Percentiles rank a stretch among this genome's conserved stretches.
These are phyloP conservation scores for Trichoderma atroviride DNA, from an alignment of 2,329 filamentous ascomycete species.

Conservation along the genomic window DNA sequence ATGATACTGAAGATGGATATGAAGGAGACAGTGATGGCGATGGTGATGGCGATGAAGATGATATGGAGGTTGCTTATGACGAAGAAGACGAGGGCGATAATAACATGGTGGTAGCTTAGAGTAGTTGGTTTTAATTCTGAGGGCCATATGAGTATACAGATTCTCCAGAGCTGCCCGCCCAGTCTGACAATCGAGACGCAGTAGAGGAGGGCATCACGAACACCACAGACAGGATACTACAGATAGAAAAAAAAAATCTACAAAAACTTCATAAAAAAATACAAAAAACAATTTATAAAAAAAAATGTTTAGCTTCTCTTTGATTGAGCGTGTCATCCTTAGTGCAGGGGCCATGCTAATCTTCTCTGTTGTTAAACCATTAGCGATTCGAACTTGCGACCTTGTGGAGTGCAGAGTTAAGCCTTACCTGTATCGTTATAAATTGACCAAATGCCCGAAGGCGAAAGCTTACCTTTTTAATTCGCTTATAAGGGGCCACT, in stretches of 20 bases:
- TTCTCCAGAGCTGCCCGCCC: not conserved
- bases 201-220: not conserved
- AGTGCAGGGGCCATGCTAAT: conserved; percentile 85
- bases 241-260: not conserved
- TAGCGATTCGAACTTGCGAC: conserved; percentile 27
- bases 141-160: not conserved
- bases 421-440: conserved; percentile 27
- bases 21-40: conserved; percentile 18
- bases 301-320: conserved; percentile 64
- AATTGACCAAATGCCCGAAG: conserved; percentile 30
- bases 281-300: not conserved
- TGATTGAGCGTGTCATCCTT: conserved; percentile 92
- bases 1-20: conserved; percentile 6
- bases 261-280: not conserved
- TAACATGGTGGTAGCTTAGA: not conserved
- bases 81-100: not conserved
- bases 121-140: no score
- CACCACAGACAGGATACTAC: not conserved
- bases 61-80: not conserved
- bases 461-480: not conserved
- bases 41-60: conserved; percentile 1
- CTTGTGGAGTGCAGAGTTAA: not conserved
- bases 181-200: not conserved
- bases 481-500: not conserved
- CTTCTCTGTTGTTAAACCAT: conserved; percentile 47